phyloP scores from a whole-genome alignment of 139 green algal species.

The Tetratostichococcus sp. region DNA sequence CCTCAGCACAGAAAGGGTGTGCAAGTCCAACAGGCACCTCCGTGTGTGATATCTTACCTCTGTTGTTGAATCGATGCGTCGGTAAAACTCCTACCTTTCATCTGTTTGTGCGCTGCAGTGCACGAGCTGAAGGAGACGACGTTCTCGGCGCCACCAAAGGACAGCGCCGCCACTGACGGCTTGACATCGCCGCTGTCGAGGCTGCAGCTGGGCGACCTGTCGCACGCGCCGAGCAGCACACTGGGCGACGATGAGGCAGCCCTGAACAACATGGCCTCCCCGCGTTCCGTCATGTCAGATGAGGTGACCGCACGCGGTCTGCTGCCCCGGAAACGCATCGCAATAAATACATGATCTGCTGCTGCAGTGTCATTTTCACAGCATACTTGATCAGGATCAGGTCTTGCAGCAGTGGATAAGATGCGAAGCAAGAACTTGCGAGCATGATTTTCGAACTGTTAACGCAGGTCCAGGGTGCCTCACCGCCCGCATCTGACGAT shows the following conservation, averaged over 20 bases:
- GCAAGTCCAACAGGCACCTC: too few species aligned
- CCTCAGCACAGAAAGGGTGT: too few species aligned
- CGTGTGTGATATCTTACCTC: too few species aligned
- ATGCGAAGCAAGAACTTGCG: too few species aligned
- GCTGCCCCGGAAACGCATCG: too few species aligned
- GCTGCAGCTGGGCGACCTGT: background rate
- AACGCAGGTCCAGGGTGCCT: background rate
- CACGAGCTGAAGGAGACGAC: background rate
- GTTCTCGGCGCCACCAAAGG: background rate
- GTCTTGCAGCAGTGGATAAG: too few species aligned
- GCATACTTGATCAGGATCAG: too few species aligned
- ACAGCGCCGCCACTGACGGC: background rate
- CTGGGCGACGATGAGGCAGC: background rate
- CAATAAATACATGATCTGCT: too few species aligned
- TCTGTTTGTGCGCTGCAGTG: background rate
- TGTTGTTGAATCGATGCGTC: too few species aligned
- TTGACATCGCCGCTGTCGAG: background rate
- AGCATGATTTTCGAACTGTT: too few species aligned
- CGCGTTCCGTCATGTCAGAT: background rate
- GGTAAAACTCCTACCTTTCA: too few species aligned
- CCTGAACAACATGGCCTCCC: background rate
- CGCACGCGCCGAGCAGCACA: background rate
- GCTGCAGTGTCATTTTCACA: too few species aligned
- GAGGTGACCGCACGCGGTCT: background rate
- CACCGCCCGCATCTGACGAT: constrained; percentile 14